Percentiles rank a stretch among this genome's conserved stretches.
Conservation (phyloP, 768 basidiomycete species). For the Boletus pseudo-olivaceus region DNA sequence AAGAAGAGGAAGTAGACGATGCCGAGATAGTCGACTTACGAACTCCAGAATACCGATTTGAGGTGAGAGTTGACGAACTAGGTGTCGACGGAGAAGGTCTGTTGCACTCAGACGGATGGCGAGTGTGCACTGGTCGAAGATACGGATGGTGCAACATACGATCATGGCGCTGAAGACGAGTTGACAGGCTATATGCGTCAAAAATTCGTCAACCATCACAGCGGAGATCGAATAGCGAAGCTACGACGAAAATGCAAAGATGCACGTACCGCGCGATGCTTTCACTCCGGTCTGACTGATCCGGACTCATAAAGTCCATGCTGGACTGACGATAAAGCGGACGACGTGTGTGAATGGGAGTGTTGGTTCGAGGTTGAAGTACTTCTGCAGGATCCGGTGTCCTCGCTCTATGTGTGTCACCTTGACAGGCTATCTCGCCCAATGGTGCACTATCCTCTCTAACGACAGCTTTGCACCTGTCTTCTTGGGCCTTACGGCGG, state of each 20-base stretch:
- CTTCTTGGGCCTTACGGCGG: slow-evolving; percentile 59
- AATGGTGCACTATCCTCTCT: slow-evolving; percentile 42
- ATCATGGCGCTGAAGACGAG: slow-evolving; percentile 63
- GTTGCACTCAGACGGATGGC: slow-evolving; percentile 22
- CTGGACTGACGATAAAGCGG: slow-evolving; percentile 78
- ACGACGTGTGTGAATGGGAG: slow-evolving; percentile 42
- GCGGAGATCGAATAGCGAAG: slow-evolving; percentile 1
- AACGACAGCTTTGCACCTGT: slow-evolving; percentile 38
- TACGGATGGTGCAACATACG: slow-evolving; percentile 63
- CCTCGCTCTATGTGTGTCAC: slow-evolving; percentile 8
- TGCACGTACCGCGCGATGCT: slow-evolving; percentile 60
- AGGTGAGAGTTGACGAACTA: slow-evolving; percentile 61
- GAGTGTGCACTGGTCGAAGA: slow-evolving; percentile 34
- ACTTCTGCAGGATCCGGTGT: slow-evolving; percentile 37
- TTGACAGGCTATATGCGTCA: slow-evolving; percentile 50
- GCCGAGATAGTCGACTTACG: slow-evolving; percentile 31
- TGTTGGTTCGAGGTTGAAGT: slow-evolving; percentile 47
- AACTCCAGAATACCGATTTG: slow-evolving; percentile 31
- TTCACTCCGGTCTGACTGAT: slow-evolving; percentile 43
- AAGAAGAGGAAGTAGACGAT: slow-evolving; percentile 29
- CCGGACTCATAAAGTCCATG: slow-evolving; percentile 75
- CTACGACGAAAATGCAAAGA: neutral
- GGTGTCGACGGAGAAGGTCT: slow-evolving; percentile 48
- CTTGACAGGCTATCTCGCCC: slow-evolving; percentile 6
- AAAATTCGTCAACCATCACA: slow-evolving; percentile 8